Evolutionary conservation across 768 basidiomycete species (phyloP), one percentile per base, ranked within the genome.

Genomic region (Asterophora parasitica): DNA sequence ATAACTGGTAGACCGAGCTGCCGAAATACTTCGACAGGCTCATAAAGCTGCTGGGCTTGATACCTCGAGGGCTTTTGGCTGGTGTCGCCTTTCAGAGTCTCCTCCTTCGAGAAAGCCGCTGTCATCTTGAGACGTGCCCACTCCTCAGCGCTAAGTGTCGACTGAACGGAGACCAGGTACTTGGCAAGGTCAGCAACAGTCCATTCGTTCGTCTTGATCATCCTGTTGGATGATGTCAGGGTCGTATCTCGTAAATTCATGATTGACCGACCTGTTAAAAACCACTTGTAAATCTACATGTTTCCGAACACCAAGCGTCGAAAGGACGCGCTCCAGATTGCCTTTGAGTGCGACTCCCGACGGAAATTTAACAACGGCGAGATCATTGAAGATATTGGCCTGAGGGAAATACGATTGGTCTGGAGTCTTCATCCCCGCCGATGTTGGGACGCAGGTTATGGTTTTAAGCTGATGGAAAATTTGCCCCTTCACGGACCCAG

Each of bases 201-300:
- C 93, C 92, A 94, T 54, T 89, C 85, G 23, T 92, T 91, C 38
- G 88, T 89, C 63, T 85, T 88, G 54, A 91, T 80, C 87, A 91
- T 88, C 62, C 89, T 91, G 51, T 31, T 36, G n/a, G 41, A 23
- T 12, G 33, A 40, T 36, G 34, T 44, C 27, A 53, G 41, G 15
- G 26, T 41, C 35, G 7, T 19, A 20, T 13, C 37, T 34, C 26
- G n/a, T 34, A 20, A 33, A 44, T 32, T 15, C 30, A 16, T 26
- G 20, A 6, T 37, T 8, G 20, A 55, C 72, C 41, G 44, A 88
- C 84, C 93, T 76, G 45, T 86, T 80, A 61, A 99, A 99, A n/a
- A 99, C 77, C 2, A 96, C 71, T 62, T 97, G 93, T 1, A 97
- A 73, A 50, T 97, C 89, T 6, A 97, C 92, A 53, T 94, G 92